Conservation (phyloP, 495 filamentous ascomycete genomes). For the Aspergillus wentii region DNA sequence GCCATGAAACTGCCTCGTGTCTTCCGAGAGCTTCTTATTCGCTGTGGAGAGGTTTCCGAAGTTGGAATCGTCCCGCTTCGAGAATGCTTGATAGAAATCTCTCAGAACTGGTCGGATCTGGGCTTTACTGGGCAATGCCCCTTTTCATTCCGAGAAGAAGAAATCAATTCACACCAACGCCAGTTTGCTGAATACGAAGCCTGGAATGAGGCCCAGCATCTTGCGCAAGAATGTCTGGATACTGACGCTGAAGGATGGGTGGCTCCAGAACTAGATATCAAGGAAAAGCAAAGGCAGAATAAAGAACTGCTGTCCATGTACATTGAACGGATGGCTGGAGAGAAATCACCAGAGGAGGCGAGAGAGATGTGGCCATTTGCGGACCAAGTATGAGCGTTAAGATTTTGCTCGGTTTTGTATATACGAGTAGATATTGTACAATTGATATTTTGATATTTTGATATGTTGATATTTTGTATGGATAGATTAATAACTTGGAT, state of each 20-base stretch:
- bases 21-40: conserved; percentile 30
- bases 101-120: conserved; percentile 22
- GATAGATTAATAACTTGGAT: too few species aligned
- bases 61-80: conserved; percentile 29
- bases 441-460: conserved; percentile 2
- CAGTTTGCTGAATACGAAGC: conserved; percentile 26
- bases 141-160: conserved; percentile 21
- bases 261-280: conserved; percentile 25
- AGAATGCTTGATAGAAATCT: conserved; percentile 29
- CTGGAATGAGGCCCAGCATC: conserved; percentile 23
- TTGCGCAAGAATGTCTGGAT: conserved; percentile 27
- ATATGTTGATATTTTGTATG: too few species aligned
- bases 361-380: conserved; percentile 28
- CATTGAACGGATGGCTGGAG: conserved; percentile 18
- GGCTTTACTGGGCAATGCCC: conserved; percentile 24
- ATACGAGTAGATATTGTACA: too few species aligned
- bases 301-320: conserved; percentile 22
- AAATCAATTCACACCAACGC: conserved; percentile 18
- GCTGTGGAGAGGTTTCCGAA: conserved; percentile 25
- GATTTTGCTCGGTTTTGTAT: too few species aligned
- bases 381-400: background rate
- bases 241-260: conserved; percentile 37
- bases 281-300: conserved; percentile 21
- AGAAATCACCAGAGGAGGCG: conserved; percentile 23
- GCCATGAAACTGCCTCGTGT: conserved; percentile 24